Conservation (phyloP, 352 stramenopile species). For the Pythium brassicae region DNA sequence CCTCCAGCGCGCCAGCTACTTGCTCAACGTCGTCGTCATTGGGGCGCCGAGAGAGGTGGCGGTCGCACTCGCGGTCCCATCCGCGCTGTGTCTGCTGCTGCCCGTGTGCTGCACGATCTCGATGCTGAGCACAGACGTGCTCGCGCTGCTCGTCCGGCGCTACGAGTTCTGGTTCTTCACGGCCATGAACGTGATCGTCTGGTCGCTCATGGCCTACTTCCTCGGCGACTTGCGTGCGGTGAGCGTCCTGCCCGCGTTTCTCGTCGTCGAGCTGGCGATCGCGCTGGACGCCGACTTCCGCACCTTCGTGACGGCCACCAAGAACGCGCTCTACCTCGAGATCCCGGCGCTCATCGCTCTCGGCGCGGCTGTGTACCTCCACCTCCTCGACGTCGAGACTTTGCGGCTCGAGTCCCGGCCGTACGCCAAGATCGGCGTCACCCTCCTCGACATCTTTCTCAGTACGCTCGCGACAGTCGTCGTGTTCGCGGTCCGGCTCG, state of each 20-base stretch:
- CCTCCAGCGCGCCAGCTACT: not conserved
- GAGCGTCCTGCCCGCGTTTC: conserved; percentile 17
- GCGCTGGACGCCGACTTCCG: conserved; percentile 18
- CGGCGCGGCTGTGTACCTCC: conserved; percentile 14
- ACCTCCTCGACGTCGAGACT: conserved; percentile 20
- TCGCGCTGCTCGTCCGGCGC: conserved; percentile 8
- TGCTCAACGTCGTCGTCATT: not conserved
- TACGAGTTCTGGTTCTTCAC: conserved; percentile 22
- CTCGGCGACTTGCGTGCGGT: conserved; percentile 16
- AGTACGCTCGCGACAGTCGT: conserved; percentile 28
- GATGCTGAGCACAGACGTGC: conserved; percentile 16
- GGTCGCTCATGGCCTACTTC: conserved; percentile 12
- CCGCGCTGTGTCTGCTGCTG: conserved; percentile 6
- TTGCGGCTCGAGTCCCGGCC: conserved; percentile 12
- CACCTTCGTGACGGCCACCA: conserved; percentile 5
- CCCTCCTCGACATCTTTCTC: conserved; percentile 26
- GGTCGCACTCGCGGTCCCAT: conserved; percentile 13
- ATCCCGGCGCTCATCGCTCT: conserved; percentile 17
- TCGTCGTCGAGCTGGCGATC: conserved; percentile 17
- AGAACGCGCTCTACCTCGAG: conserved; percentile 2
- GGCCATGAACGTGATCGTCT: conserved; percentile 20
- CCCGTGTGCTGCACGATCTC: conserved; percentile 3
- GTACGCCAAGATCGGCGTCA: conserved; percentile 16
- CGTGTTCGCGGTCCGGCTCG: conserved; percentile 26
- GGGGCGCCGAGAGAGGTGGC: not conserved